Evolutionary conservation across 257 asterid species (phyloP), one percentile per base, ranked within the genome.

Genomic region (Ophiorrhiza pumila): DNA sequence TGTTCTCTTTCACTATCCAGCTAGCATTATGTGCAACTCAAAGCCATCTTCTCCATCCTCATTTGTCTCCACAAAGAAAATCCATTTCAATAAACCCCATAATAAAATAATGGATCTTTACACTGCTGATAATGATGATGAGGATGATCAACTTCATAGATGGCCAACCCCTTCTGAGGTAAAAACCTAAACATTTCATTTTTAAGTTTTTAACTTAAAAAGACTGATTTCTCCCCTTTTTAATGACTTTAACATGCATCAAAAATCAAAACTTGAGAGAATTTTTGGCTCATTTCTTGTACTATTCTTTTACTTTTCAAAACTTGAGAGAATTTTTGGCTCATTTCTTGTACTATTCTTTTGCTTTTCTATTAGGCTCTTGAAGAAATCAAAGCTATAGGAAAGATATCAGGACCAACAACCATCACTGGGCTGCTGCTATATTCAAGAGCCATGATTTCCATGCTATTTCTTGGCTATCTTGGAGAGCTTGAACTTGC

Each of bases 401-500:
- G 95, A 25, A 91, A 86, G 75, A 88, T 94, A 61, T 89, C 97
- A 15, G 86, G 88, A 2, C 98, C 98, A n/a, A 84, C 96, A 10
- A 87, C 91, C 39, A 75, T 91, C 27, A 91, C 97, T 8, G 98
- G 97, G 10, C 87, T 93, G 1, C 46, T 93, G 4, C 80, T 93
- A 1, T 93, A 89, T 56, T 91, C 97, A 58, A 82, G 98, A 79
- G 87, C 97, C 73, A 91, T 93, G 96, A 93, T 93, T 69, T 93
- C 98, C 55, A 93, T 91, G 97, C 89, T 93, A 12, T 93, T 93
- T 77, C 87, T 93, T 0, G 98, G 98, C 32, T 88, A 91, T 61
- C 90, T 93, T 27, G 98, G 98, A 2, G 97, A 93, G 82, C 89
- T 93, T 0, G 96, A 90, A 60, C 95, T 94, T 0, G 99, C 99